Base-by-base conservation (phyloP, 306 rosid species). In the Casuarina glauca region DNA sequence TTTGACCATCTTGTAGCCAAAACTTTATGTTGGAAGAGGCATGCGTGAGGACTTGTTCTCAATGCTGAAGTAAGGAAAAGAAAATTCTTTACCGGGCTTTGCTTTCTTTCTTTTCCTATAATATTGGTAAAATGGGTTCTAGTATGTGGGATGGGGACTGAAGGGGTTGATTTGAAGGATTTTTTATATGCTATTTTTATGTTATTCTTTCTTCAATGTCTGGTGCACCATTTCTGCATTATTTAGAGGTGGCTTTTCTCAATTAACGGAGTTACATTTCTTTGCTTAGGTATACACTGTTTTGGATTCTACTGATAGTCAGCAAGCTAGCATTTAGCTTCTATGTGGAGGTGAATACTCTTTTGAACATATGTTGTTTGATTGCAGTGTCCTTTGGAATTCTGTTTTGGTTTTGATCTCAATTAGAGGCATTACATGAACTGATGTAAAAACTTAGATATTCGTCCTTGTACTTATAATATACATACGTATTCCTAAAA, bases 301-400 rank as follows among this genome's bases (percentile, higher is more conserved):
- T 96, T 72, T 96, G 99, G 99, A 86, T 90, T 82, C 81, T 93
- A 90, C 91, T 96, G 75, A 85, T 96, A 58, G 88, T 96, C 79
- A 91, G 98, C 91, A 96, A 96, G 90, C 82, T 96, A 9, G 96
- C 96, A 44, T 96, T 96, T 89, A 96, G 98, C 93, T 96, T 88
- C 89, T 96, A 87, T 79, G 99, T 96, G 82, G 98, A 96, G 99
- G 99, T 96, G 83, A 48, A 48, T 48, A 48, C 11, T 48, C 12
- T 12, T 48, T 39, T 58, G 9, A 41, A 41, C 17, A 66, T 42
- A 15, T 17, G 11, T 66, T 42, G 35, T 41, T 41, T 58, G 64
- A 66, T 66, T 66, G 32, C 49, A 17, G 46, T 66, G 71, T 66
- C 71, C 32, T 7, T 66, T 15, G 13, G 50, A 9, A 39, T 66